phyloP scores from a whole-genome alignment of 192 early-diverging fungal species.

The Gaertneriomyces semiglobifer region DNA sequence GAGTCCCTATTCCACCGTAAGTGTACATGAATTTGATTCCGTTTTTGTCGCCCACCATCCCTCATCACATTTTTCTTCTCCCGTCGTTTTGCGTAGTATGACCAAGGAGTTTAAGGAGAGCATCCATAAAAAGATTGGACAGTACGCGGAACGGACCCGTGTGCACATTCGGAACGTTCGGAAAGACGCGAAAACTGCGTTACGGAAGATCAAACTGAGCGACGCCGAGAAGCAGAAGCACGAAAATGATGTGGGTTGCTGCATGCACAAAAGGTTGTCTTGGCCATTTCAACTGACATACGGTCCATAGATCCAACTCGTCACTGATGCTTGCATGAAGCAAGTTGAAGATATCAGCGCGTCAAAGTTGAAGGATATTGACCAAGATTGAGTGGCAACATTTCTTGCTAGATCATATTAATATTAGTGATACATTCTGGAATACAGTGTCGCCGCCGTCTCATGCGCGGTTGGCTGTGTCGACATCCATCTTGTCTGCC shows the following conservation, averaged over 20 bases:
- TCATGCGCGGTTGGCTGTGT: no score
- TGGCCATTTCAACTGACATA: not conserved
- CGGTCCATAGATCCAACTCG: constrained; percentile 5
- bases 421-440: no score
- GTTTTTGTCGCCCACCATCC: no score
- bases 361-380: constrained; percentile 69
- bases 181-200: constrained; percentile 68
- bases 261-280: not conserved
- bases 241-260: constrained; percentile 53
- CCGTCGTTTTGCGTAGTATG: constrained; percentile 32
- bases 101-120: constrained; percentile 74
- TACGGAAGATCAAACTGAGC: constrained; percentile 57
- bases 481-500: constrained; percentile 27
- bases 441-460: no score
- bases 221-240: constrained; percentile 56
- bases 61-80: not conserved
- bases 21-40: constrained; percentile 48
- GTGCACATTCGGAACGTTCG: constrained; percentile 64
- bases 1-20: constrained; percentile 67
- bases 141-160: constrained; percentile 65
- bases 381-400: not conserved
- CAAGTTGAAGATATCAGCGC: constrained; percentile 63
- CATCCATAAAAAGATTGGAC: constrained; percentile 59
- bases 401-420: no score
- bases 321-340: constrained; percentile 27